phyloP scores from a whole-genome alignment of 2,329 filamentous ascomycete genomes.

The Aspergillus novofumigatus region DNA sequence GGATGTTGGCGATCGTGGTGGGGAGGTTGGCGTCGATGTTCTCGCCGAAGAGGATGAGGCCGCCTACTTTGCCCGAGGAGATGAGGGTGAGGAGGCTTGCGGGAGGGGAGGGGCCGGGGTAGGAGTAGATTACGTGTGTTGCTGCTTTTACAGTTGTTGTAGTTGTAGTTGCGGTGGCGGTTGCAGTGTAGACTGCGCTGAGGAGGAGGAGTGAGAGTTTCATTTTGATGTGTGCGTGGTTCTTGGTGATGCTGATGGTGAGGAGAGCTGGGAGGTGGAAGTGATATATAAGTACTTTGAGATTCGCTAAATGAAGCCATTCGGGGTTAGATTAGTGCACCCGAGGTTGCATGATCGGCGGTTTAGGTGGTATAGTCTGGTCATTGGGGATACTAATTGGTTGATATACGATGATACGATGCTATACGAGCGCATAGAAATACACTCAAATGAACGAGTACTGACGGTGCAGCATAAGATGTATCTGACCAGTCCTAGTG shows the following conservation, averaged over 20 bases:
- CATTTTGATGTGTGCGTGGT: background rate
- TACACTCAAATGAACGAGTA: too few species aligned
- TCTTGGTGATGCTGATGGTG: background rate
- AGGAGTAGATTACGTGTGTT: conserved; percentile 32
- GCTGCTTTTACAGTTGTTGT: background rate
- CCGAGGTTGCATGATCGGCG: background rate
- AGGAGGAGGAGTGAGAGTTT: conserved; percentile 2
- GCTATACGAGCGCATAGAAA: too few species aligned
- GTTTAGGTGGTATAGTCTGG: too few species aligned
- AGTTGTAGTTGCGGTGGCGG: too few species aligned
- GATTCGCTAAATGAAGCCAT: background rate
- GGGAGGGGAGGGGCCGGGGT: conserved; percentile 23
- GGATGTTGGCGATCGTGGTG: conserved; percentile 17
- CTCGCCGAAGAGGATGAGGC: conserved; percentile 28
- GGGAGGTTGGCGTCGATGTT: conserved; percentile 26
- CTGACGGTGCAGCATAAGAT: too few species aligned
- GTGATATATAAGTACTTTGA: too few species aligned
- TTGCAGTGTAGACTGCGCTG: background rate
- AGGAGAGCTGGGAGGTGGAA: too few species aligned
- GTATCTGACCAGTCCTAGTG: too few species aligned
- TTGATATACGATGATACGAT: too few species aligned
- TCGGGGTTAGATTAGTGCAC: background rate
- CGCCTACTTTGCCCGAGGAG: conserved; percentile 26
- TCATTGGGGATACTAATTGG: too few species aligned
- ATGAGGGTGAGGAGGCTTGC: conserved; percentile 22